Percentiles rank a stretch among this genome's conserved stretches.
These are phyloP conservation scores for Hypoxylon sp. DNA, from an alignment of 2,329 filamentous ascomycete species.

Conservation along the genomic window DNA sequence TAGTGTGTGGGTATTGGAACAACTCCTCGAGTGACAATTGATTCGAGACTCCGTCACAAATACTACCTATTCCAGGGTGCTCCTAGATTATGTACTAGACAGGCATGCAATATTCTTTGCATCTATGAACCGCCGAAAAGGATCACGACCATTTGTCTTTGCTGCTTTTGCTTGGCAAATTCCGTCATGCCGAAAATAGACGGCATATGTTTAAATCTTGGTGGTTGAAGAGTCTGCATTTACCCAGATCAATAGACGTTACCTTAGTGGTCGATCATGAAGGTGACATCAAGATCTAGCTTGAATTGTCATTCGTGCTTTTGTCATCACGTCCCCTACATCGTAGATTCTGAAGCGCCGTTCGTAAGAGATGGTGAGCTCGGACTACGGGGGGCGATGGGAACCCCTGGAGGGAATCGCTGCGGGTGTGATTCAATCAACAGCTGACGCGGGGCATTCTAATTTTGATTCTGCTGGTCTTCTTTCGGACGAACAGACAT, in stretches of 20 bases:
- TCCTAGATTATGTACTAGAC: no score
- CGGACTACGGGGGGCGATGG: constrained; percentile 25
- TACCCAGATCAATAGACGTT: constrained; percentile 6
- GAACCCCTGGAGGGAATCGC: constrained; percentile 35
- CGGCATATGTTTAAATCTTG: constrained; percentile 7
- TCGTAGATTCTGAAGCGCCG: constrained; percentile 32
- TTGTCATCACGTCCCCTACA: constrained; percentile 16
- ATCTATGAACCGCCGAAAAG: constrained; percentile 3
- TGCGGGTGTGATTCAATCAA: constrained; percentile 28
- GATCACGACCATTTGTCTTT: constrained; percentile 6
- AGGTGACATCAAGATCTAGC: constrained; percentile 30
- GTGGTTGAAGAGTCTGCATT: neutral
- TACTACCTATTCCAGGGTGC: no score
- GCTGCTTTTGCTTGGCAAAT: constrained; percentile 13
- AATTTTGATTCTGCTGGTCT: constrained; percentile 9
- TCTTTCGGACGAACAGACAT: constrained; percentile 31
- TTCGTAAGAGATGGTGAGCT: constrained; percentile 34
- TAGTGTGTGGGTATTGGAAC: neutral
- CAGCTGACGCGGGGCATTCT: constrained; percentile 21
- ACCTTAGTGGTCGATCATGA: constrained; percentile 31
- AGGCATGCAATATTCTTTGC: no score
- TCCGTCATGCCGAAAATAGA: constrained; percentile 14
- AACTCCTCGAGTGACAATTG: constrained; percentile 1
- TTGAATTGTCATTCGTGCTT: constrained; percentile 16
- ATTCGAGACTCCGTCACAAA: constrained; percentile 4